Evolutionary conservation across 2,329 filamentous ascomycete species (phyloP).

Genomic region (Elsinoe fawcettii): DNA sequence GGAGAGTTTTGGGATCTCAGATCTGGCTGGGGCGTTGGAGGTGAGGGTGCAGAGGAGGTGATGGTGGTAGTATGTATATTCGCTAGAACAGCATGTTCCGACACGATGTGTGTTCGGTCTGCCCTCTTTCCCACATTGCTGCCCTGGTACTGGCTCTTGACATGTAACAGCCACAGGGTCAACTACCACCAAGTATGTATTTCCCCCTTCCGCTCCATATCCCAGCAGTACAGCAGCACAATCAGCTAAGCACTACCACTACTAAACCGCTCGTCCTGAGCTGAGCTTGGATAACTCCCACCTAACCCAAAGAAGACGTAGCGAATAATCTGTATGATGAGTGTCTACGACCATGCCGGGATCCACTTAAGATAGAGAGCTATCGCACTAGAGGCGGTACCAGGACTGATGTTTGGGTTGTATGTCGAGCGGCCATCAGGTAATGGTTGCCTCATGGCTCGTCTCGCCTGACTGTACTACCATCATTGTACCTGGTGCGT

Average conservation of each 20-base stretch:
- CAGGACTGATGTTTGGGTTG: no score
- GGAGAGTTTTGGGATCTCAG: slow-evolving; percentile 14
- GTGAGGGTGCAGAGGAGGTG: slow-evolving; percentile 10
- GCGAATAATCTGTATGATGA: background rate
- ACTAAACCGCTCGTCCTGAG: background rate
- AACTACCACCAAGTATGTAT: background rate
- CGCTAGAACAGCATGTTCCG: no score
- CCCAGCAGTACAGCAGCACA: background rate
- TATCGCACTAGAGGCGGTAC: no score
- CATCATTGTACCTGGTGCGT: no score
- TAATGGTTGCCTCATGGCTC: no score
- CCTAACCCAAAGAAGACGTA: background rate
- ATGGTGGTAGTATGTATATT: background rate
- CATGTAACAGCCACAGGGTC: background rate
- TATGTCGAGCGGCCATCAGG: no score
- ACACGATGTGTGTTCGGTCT: no score
- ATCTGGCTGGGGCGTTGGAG: background rate
- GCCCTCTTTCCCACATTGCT: no score
- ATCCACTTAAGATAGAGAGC: no score
- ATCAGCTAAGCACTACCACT: background rate
- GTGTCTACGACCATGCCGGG: no score
- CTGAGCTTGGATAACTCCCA: background rate
- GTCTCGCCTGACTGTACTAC: no score
- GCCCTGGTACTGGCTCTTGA: no score
- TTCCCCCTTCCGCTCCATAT: background rate